phyloP scores from a whole-genome alignment of 148 eudicot species.

The Rhododendron mucronatum region DNA sequence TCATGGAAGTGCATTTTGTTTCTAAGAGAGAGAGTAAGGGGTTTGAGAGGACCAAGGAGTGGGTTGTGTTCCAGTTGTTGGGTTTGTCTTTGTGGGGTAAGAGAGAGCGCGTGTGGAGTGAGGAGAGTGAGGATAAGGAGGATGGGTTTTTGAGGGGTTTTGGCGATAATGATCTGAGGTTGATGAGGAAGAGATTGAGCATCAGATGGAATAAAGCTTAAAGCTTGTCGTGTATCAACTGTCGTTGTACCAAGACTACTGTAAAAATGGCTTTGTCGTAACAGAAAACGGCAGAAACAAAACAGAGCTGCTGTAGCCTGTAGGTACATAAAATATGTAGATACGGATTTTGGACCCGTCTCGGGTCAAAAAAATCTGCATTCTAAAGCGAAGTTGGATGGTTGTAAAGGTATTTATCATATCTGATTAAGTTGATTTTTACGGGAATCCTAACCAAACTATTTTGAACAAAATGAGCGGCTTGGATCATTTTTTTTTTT shows the following conservation, averaged over 20 bases:
- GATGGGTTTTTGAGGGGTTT: neutral
- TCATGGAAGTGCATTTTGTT: slow-evolving; percentile 38
- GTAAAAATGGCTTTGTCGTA: neutral
- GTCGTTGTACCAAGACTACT: neutral
- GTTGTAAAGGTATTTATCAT: too few species aligned
- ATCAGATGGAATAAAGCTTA: slow-evolving; percentile 12
- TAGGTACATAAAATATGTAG: too few species aligned
- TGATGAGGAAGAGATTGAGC: slow-evolving; percentile 17
- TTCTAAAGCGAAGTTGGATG: too few species aligned
- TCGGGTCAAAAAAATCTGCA: too few species aligned
- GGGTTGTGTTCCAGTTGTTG: slow-evolving; percentile 51
- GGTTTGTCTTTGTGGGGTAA: slow-evolving; percentile 36
- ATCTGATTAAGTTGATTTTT: too few species aligned
- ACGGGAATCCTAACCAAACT: too few species aligned
- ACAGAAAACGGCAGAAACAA: neutral
- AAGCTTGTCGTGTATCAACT: neutral
- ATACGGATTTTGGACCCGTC: too few species aligned
- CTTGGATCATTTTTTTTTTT: too few species aligned
- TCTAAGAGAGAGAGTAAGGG: slow-evolving; percentile 49
- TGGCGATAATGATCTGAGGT: slow-evolving; percentile 2
- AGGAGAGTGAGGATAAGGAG: neutral
- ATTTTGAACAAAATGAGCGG: too few species aligned
- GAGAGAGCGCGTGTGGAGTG: slow-evolving; percentile 31
- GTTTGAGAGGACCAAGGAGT: slow-evolving; percentile 42
- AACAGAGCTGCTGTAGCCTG: too few species aligned